A percentile compares a stretch with the other conserved stretches of the same genome.
These are phyloP conservation scores for Neurospora sp. DNA, from an alignment of 495 filamentous ascomycete species.

Conservation along the genomic window DNA sequence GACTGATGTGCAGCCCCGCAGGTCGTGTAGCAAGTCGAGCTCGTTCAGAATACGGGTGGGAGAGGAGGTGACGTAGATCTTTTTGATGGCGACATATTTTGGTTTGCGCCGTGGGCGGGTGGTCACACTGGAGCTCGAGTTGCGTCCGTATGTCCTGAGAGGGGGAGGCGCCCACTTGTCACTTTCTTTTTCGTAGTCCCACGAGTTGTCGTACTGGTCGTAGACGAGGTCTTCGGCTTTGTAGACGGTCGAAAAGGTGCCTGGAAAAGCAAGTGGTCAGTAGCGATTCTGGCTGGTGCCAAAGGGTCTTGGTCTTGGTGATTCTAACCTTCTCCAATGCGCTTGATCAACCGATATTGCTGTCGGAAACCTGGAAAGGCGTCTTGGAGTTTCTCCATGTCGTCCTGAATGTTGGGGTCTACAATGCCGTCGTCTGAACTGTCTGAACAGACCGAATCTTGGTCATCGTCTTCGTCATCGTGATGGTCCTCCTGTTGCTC, in stretches of 20 bases:
- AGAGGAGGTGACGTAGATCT: constrained; percentile 96
- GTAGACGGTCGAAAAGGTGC: constrained; percentile 97
- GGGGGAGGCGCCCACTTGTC: constrained; percentile 53
- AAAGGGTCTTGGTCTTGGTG: not conserved
- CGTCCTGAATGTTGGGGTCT: constrained; percentile 62
- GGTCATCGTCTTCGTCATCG: constrained; percentile 32
- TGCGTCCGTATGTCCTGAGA: constrained; percentile 28
- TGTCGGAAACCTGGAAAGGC: constrained; percentile 75
- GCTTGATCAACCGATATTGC: constrained; percentile 82
- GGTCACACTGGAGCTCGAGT: constrained; percentile 13
- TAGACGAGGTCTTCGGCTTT: constrained; percentile 96
- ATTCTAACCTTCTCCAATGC: constrained; percentile 79
- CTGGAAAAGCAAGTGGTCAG: constrained; percentile 29
- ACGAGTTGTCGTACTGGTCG: constrained; percentile 70
- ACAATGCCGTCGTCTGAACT: constrained; percentile 59
- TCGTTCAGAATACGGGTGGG: constrained; percentile 92
- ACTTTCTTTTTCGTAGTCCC: constrained; percentile 65
- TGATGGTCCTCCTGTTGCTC: constrained; percentile 18
- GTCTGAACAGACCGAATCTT: constrained; percentile 38
- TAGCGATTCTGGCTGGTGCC: not conserved
- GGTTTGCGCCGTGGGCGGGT: constrained; percentile 34
- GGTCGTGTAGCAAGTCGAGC: constrained; percentile 86
- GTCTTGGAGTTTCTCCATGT: constrained; percentile 76
- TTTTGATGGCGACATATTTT: constrained; percentile 92
- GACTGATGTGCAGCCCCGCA: constrained; percentile 69